Conservation (phyloP, 2,329 filamentous ascomycete species). For the Coniosporium tulheliwenetii region DNA sequence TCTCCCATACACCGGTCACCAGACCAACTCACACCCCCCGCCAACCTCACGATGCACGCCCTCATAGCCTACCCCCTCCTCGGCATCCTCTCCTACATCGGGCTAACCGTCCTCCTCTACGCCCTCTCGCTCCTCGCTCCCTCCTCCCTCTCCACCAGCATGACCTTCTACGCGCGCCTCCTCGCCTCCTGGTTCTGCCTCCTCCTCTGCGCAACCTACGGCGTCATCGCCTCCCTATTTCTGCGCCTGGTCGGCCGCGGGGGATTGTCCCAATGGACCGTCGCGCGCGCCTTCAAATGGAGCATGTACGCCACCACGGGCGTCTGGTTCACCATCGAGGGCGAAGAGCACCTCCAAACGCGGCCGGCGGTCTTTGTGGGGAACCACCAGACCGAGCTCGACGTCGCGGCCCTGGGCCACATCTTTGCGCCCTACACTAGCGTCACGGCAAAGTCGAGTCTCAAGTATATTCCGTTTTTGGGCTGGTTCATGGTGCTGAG, state of each 20-base stretch:
- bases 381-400: slow-evolving; percentile 94
- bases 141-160: neutral
- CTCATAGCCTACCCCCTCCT: slow-evolving; percentile 18
- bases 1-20: neutral
- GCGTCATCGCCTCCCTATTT: slow-evolving; percentile 55
- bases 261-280: slow-evolving; percentile 73
- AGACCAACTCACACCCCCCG: neutral
- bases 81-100: slow-evolving; percentile 14
- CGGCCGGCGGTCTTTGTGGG: slow-evolving; percentile 81
- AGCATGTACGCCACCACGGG: slow-evolving; percentile 62
- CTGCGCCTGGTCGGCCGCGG: slow-evolving; percentile 58
- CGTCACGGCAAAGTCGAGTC: slow-evolving; percentile 77
- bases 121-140: slow-evolving; percentile 14
- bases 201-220: slow-evolving; percentile 44
- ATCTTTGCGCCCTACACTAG: slow-evolving; percentile 86
- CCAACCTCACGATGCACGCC: slow-evolving; percentile 5
- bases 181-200: slow-evolving; percentile 25
- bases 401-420: slow-evolving; percentile 77
- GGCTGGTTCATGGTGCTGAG: slow-evolving; percentile 85
- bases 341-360: slow-evolving; percentile 45
- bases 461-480: slow-evolving; percentile 67
- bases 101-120: slow-evolving; percentile 14
- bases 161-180: slow-evolving; percentile 52
- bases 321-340: slow-evolving; percentile 59
- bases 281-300: slow-evolving; percentile 64